Base-by-base conservation (phyloP, 2,329 filamentous ascomycete species). In the Cercospora citrullina region DNA sequence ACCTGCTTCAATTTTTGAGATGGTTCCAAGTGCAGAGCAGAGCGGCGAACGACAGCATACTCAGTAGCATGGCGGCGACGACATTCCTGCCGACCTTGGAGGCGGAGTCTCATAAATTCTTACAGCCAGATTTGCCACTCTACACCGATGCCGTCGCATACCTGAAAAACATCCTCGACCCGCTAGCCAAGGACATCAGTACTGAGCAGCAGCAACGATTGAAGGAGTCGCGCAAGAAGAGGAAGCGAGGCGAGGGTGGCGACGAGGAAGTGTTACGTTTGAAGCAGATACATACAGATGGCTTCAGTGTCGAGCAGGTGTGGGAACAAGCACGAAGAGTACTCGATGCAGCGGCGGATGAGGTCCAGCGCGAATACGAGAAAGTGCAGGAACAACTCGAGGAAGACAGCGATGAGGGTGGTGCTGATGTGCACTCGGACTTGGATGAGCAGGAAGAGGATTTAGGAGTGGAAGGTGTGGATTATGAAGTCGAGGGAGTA, bases 301-400 rank as follows among this genome's bases (percentile, higher is more conserved):
- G 94, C 0, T 97, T 98, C 74, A 91, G 91, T 74, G 90, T 91
- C 10, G 88, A 90, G 21, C 94, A 98, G 80, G 89, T 99, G 53
- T 99, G 94, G 91, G 92, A 97, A 79, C 95, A 99, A 81, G 91
- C 93, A 8, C 90, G 89, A 76, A 88, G 91, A 74, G 92, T 98
- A 21, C 89, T 98, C 66, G 86, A 91, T 70, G 87, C 89, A 58
- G 81, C 89, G 6, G 82, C 82, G 53, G 79, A 82, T 18, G 85
- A 89, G 75, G 82, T 87, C 3, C 84, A 87, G 73, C 80, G 76
- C 72, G 83, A 78, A 36, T 78, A 84, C 53, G 80, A 79, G 65
- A 77, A 63, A 69, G 66, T 66, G 12, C 73, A 79, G 64, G 48
- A 59, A 51, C 68, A 73, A n/a, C 48, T 55, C 6, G 48, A 55